Evolutionary conservation across 106 monocot species (phyloP), one percentile per base, ranked within the genome.

Genomic region (Narthecium ossifragum): DNA sequence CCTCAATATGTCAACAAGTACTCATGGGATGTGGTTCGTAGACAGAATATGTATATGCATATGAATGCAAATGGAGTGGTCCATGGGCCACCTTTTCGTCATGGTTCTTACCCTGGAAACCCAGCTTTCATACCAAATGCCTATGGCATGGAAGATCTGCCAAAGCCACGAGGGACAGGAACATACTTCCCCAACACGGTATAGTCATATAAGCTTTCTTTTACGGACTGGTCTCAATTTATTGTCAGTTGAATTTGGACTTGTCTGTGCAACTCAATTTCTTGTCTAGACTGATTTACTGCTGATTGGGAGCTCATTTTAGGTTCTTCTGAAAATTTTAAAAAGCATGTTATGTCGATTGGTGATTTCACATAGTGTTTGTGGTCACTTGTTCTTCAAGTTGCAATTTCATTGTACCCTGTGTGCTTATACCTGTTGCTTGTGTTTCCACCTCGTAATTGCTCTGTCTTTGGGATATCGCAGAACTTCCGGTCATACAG

Each of bases 161-260:
- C 70, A 26, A 71, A 57, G 67, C 57, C 71, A 32, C 70, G 84
- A 15, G 90, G 90, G 27, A 86, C 84, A 15, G 96, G 86, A 40
- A 90, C 90, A 23, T 90, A 77, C 55, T 61, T 87, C 61, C 90
- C 90, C 11, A 75, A 82, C 37, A 73, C 33, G 85, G 94, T 94
- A 89, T 66, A 27, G 47, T 15, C 26, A 22, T 24, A 23, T 38
- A 58, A n/a, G 21, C 37, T 18, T 58, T 38, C 5, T 58, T 38
- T 36, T 37, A 24, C 45, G 3, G 45, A 17, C 11, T 8, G 45
- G 15, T 15, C 17, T 10, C 6, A 17, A 3, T 46, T 8, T 8
- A 15, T 8, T 10, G 45, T 5, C 10, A 6, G 36, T 36, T 36
- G 36, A 10, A 36, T 36, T 10, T 36, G 36, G 36, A 36, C 36